Evolutionary conservation across 1,284 basidiomycete species (phyloP).

Genomic region (Ustilago xerochloae): DNA sequence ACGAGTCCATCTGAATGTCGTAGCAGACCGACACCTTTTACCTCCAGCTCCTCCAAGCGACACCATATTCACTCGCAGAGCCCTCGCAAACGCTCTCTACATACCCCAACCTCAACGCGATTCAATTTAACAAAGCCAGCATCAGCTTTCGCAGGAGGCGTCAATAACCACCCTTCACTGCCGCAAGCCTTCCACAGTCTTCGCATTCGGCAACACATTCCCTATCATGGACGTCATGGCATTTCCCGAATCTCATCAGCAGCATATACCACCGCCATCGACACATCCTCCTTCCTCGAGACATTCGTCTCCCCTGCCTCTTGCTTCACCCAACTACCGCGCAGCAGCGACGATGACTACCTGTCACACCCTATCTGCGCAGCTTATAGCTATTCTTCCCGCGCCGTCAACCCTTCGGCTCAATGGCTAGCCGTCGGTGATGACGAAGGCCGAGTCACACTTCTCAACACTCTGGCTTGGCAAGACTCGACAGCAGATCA

Average conservation of each 20-base stretch:
- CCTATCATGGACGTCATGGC: not conserved
- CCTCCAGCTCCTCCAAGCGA: not conserved
- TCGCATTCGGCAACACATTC: slow-evolving; percentile 19
- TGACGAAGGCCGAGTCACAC: slow-evolving; percentile 62
- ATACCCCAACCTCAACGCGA: not conserved
- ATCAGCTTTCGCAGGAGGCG: slow-evolving; percentile 11
- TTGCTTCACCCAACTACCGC: slow-evolving; percentile 17
- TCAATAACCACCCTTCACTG: not conserved
- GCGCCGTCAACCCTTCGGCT: slow-evolving; percentile 41
- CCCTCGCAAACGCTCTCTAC: not conserved
- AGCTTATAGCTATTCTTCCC: slow-evolving; percentile 54
- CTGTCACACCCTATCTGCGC: slow-evolving; percentile 54
- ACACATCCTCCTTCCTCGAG: slow-evolving; percentile 34
- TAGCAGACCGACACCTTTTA: not conserved
- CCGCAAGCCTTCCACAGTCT: slow-evolving; percentile 7
- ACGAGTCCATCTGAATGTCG: slow-evolving; percentile 14
- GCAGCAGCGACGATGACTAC: slow-evolving; percentile 15
- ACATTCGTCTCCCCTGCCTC: slow-evolving; percentile 39
- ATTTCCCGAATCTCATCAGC: not conserved
- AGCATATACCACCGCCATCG: slow-evolving; percentile 8
- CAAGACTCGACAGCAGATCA: slow-evolving; percentile 25
- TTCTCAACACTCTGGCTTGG: slow-evolving; percentile 55
- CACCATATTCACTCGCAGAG: not conserved
- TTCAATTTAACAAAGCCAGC: not conserved
- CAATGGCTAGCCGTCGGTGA: slow-evolving; percentile 65